Evolutionary conservation across 23 red algal genomes (phyloP).

Genomic region (Gracilaria caudata): DNA sequence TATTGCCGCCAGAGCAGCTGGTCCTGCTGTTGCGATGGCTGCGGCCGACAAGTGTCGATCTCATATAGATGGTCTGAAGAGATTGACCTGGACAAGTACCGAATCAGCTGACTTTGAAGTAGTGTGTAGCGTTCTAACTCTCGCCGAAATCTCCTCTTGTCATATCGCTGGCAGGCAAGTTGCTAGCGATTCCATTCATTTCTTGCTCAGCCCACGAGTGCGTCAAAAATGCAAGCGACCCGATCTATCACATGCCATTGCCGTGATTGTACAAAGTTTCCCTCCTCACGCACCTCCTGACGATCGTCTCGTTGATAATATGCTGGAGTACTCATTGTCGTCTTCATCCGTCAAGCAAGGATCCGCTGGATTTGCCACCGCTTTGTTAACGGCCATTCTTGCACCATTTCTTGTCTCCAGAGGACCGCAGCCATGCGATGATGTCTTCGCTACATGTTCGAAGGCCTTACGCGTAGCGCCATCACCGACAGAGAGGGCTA

Average conservation of each 20-base stretch:
- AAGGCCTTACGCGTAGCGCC: constrained; percentile 37
- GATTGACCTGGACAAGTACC: constrained; percentile 29
- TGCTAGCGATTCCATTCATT: constrained; percentile 56
- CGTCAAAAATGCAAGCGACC: constrained; percentile 47
- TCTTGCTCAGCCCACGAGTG: constrained; percentile 47
- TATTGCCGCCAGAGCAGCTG: constrained; percentile 36
- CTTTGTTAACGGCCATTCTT: constrained; percentile 40
- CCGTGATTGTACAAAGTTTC: constrained; percentile 48
- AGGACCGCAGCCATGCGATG: constrained; percentile 47
- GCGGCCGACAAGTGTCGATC: constrained; percentile 46
- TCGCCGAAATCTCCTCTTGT: constrained; percentile 56
- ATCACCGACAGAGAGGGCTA: constrained; percentile 52
- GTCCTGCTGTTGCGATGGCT: constrained; percentile 56
- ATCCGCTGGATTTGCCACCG: constrained; percentile 32
- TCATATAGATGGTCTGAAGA: constrained; percentile 49
- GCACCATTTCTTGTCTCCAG: constrained; percentile 48
- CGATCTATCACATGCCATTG: constrained; percentile 63
- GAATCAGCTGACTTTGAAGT: constrained; percentile 60
- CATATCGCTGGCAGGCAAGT: constrained; percentile 62
- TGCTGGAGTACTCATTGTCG: constrained; percentile 49
- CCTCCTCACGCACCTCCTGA: constrained; percentile 65
- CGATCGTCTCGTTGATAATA: constrained; percentile 61
- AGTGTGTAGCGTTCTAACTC: constrained; percentile 40
- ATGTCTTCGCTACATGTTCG: constrained; percentile 35
- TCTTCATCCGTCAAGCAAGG: constrained; percentile 47